Evolutionary conservation across 108 stramenopile genomes (phyloP).

Genomic region (Stephanodiscus minutulus): DNA sequence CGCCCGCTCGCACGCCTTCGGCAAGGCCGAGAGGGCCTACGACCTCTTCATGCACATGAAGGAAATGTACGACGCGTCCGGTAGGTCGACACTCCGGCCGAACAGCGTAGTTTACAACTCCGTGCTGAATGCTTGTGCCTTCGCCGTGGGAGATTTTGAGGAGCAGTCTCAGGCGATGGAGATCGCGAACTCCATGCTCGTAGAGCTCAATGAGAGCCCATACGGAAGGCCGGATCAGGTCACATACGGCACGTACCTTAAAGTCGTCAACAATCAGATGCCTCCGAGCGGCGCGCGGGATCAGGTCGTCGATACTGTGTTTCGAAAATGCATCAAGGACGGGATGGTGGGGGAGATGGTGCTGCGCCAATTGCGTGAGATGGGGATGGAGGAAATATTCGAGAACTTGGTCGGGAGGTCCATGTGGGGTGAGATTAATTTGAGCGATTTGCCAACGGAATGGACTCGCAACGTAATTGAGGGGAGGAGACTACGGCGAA

Average conservation of each 20-base stretch:
- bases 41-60: constrained; percentile 65
- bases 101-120: constrained; percentile 74
- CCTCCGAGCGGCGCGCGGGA: constrained; percentile 49
- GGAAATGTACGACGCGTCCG: constrained; percentile 45
- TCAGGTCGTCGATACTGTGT: constrained; percentile 59
- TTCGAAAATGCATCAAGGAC: constrained; percentile 61
- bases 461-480: constrained; percentile 76
- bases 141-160: constrained; percentile 56
- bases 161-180: constrained; percentile 67
- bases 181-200: constrained; percentile 58
- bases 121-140: constrained; percentile 83
- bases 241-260: constrained; percentile 83
- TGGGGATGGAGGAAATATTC: constrained; percentile 37
- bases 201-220: constrained; percentile 49
- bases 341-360: constrained; percentile 77
- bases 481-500: constrained; percentile 53
- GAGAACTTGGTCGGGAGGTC: constrained; percentile 43
- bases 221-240: constrained; percentile 71
- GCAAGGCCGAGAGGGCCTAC: constrained; percentile 71
- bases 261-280: constrained; percentile 77
- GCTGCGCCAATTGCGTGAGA: constrained; percentile 64
- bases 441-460: constrained; percentile 61
- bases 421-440: constrained; percentile 47
- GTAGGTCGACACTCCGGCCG: constrained; percentile 53
- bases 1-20: constrained; percentile 55